Conservation (phyloP, 768 basidiomycete genomes). For the Psilocybe azurescens region DNA sequence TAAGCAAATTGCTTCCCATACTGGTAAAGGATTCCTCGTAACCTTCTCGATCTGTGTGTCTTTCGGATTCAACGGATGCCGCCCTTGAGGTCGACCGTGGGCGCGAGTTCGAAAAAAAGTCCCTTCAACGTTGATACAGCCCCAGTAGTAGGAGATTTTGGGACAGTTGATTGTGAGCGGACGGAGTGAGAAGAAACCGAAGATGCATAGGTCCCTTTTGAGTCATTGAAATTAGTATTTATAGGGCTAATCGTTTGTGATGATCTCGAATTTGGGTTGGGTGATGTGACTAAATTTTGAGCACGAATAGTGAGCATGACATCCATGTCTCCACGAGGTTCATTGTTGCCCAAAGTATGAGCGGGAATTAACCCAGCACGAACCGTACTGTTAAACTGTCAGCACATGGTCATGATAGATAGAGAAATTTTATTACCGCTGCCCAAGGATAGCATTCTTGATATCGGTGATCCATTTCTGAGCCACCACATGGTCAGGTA, state of each 20-base stretch:
- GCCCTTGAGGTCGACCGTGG: slow-evolving; percentile 63
- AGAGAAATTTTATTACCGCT: slow-evolving; percentile 51
- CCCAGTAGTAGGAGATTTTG: slow-evolving; percentile 41
- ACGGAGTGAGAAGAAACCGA: slow-evolving; percentile 50
- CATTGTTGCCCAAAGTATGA: slow-evolving; percentile 47
- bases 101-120: slow-evolving; percentile 58
- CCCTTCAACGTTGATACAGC: slow-evolving; percentile 66
- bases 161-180: slow-evolving; percentile 45
- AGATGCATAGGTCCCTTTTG: slow-evolving; percentile 49
- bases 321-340: slow-evolving; percentile 82
- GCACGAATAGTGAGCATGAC: slow-evolving; percentile 83
- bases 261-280: slow-evolving; percentile 21
- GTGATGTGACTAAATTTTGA: slow-evolving; percentile 57
- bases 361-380: slow-evolving; percentile 68
- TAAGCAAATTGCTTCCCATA: slow-evolving; percentile 59
- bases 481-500: slow-evolving; percentile 61
- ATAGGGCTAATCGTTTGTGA: slow-evolving; percentile 25
- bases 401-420: slow-evolving; percentile 6
- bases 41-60: slow-evolving; percentile 31
- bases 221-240: slow-evolving; percentile 32
- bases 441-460: slow-evolving; percentile 73
- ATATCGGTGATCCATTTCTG: slow-evolving; percentile 80
- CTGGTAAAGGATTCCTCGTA: slow-evolving; percentile 61
- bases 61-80: slow-evolving; percentile 46
- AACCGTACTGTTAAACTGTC: slow-evolving; percentile 53